Percentiles rank a stretch among this genome's conserved stretches.
Evolutionary conservation across 73 alveolate species (phyloP).

Genomic region (Tetrahymena borealis): DNA sequence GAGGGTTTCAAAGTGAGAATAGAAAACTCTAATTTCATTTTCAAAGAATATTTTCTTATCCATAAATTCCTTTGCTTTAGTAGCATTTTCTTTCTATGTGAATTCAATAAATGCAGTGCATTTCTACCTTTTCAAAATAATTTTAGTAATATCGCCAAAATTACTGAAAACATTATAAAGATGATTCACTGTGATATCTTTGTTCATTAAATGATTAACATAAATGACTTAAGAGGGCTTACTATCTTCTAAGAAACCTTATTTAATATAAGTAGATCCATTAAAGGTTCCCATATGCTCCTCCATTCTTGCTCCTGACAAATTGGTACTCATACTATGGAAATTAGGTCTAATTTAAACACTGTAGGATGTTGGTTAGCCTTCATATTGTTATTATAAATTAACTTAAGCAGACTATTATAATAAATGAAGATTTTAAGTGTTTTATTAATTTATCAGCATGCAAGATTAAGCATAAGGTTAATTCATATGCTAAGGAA

Average conservation of each 20-base stretch:
- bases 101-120: neutral
- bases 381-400: neutral
- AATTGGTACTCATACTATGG: neutral
- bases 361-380: neutral
- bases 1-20: conserved; percentile 1
- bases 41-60: neutral
- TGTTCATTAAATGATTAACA: neutral
- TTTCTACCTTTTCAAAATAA: neutral
- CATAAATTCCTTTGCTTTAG: neutral
- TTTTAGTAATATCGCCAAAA: neutral
- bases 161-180: neutral
- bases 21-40: neutral
- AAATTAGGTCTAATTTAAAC: neutral
- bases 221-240: neutral
- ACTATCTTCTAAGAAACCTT: neutral
- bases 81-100: neutral
- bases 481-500: neutral
- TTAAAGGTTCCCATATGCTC: neutral
- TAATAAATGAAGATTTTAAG: neutral
- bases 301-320: neutral
- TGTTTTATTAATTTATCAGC: neutral
- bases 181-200: neutral
- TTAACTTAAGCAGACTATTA: neutral
- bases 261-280: neutral
- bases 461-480: neutral